These are phyloP conservation scores for Didymella sp. DNA, from an alignment of 2,329 filamentous ascomycete genomes.

Conservation along the genomic window DNA sequence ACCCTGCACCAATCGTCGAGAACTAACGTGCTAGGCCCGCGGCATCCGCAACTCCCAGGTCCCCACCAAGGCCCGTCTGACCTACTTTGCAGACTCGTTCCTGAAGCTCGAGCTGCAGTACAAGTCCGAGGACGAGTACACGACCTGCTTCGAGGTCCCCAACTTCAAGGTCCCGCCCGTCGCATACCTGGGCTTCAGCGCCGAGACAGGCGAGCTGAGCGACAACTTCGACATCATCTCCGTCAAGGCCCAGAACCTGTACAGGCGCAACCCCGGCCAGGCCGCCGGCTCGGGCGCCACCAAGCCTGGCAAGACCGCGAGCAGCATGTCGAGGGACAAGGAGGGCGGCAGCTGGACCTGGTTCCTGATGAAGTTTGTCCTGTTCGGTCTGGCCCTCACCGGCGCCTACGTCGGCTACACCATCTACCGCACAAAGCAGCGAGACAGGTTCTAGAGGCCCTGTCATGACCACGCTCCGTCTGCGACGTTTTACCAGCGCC, in stretches of 20 bases:
- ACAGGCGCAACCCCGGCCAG: constrained; percentile 60
- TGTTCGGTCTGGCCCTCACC: constrained; percentile 73
- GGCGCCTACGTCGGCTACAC: constrained; percentile 88
- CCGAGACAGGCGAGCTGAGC: constrained; percentile 93
- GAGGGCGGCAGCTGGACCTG: constrained; percentile 69
- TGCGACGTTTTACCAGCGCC: constrained; percentile 8
- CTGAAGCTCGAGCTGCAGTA: constrained; percentile 93
- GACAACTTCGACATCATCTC: constrained; percentile 98
- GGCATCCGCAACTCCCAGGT: constrained; percentile 79
- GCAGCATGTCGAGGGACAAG: constrained; percentile 52
- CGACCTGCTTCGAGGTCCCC: constrained; percentile 78
- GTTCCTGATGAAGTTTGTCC: constrained; percentile 81
- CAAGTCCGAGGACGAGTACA: constrained; percentile 88
- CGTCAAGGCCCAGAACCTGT: constrained; percentile 86
- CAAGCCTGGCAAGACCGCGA: constrained; percentile 28
- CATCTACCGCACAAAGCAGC: constrained; percentile 72
- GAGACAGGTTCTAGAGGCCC: constrained; percentile 54
- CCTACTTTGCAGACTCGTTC: constrained; percentile 95
- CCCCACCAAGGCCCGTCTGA: constrained; percentile 83
- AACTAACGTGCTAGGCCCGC: constrained; percentile 64
- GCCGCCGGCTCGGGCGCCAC: constrained; percentile 24
- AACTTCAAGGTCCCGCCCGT: constrained; percentile 76
- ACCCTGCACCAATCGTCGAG: too few relatives aligned
- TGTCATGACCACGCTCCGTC: neutral
- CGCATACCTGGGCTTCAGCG: constrained; percentile 70